Percentiles rank a stretch among this genome's conserved stretches.
These are phyloP conservation scores for Telfairia occidentalis DNA, from an alignment of 331 rosid genomes.

Conservation along the genomic window DNA sequence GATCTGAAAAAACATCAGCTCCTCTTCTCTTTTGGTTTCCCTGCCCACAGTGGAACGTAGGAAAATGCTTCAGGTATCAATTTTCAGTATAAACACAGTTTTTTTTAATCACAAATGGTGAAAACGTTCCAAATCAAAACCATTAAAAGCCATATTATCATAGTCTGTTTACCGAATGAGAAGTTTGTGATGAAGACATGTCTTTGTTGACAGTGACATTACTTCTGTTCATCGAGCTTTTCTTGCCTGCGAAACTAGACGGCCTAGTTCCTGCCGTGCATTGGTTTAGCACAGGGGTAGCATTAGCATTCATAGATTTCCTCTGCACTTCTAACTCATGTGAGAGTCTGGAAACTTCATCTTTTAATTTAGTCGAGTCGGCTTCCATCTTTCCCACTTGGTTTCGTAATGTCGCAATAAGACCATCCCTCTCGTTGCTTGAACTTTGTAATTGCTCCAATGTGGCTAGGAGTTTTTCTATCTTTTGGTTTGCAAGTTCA, in stretches of 20 bases:
- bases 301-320: conserved; percentile 26
- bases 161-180: not conserved
- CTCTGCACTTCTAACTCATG: conserved; percentile 42
- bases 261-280: conserved; percentile 26
- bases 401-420: conserved; percentile 31
- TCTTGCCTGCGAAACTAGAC: conserved; percentile 19
- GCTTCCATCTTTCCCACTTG: conserved; percentile 44
- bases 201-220: conserved; percentile 27
- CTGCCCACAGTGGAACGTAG: conserved; percentile 8
- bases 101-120: not conserved
- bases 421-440: conserved; percentile 42
- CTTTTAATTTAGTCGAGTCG: conserved; percentile 42
- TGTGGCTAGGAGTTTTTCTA: conserved; percentile 33
- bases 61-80: conserved; percentile 6
- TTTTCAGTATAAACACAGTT: not conserved
- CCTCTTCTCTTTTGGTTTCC: conserved; percentile 44
- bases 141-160: not conserved
- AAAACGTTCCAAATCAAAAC: not conserved
- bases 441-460: conserved; percentile 52
- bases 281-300: conserved; percentile 42
- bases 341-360: conserved; percentile 36
- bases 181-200: conserved; percentile 5
- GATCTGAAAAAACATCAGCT: conserved; percentile 14
- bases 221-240: conserved; percentile 20
- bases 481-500: conserved; percentile 41